A percentile compares a stretch with the other conserved stretches of the same genome.
phyloP scores from a whole-genome alignment of 306 rosid species.

The Gastrolobium bilobum region DNA sequence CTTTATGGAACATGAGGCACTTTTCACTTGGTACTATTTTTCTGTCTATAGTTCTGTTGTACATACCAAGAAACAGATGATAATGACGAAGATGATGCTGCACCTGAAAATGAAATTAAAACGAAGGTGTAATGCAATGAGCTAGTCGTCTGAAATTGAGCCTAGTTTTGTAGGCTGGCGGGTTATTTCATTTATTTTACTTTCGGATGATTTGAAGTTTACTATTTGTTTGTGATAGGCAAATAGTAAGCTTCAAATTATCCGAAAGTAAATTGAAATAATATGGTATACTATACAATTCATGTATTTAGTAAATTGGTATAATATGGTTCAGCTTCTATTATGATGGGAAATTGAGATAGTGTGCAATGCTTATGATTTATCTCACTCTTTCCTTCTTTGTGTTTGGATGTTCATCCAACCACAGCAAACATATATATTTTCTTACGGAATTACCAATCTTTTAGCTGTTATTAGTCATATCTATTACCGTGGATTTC shows the following conservation, averaged over 20 bases:
- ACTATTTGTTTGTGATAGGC: not conserved
- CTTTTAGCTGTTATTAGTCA: not conserved
- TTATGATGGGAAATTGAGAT: not conserved
- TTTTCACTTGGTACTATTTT: conserved; percentile 43
- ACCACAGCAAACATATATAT: not conserved
- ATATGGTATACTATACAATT: not conserved
- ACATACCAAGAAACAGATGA: conserved; percentile 52
- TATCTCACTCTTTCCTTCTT: not conserved
- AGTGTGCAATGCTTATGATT: not conserved
- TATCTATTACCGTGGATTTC: not conserved
- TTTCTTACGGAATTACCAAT: not conserved
- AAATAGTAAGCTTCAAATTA: too few species aligned
- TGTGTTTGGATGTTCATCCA: not conserved
- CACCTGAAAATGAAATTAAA: conserved; percentile 46
- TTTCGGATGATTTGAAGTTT: conserved; percentile 16
- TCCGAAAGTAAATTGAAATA: too few species aligned
- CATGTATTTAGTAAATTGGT: conserved; percentile 4
- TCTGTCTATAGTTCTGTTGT: conserved; percentile 54
- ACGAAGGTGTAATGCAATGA: conserved; percentile 46
- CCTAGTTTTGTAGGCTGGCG: conserved; percentile 37
- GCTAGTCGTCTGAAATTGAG: not conserved
- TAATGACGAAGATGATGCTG: conserved; percentile 41
- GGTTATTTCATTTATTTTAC: conserved; percentile 16
- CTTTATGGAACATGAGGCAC: conserved; percentile 54
- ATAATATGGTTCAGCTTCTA: conserved; percentile 9